phyloP scores from a whole-genome alignment of 768 basidiomycete genomes.

The Lactarius hatsudake region DNA sequence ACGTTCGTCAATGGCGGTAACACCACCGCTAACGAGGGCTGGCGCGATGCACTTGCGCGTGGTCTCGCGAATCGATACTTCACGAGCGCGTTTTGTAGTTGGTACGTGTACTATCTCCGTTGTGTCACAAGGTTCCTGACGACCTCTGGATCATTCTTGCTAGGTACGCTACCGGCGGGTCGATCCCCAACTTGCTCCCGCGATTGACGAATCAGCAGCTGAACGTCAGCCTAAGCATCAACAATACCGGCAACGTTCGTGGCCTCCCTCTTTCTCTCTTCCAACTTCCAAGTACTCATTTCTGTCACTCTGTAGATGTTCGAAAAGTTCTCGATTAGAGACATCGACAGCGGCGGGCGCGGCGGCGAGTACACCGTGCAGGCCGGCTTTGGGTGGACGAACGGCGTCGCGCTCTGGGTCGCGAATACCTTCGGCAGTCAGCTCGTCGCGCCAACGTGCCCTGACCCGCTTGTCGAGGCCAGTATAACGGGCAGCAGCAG shows the following conservation, averaged over 20 bases:
- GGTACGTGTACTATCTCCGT: slow-evolving; percentile 46
- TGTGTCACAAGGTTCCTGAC: not conserved
- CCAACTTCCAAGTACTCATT: not conserved
- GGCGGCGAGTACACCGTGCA: slow-evolving; percentile 87
- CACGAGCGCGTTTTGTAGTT: slow-evolving; percentile 81
- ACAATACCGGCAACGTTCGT: slow-evolving; percentile 73
- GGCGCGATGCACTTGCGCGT: slow-evolving; percentile 58
- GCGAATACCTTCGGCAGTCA: slow-evolving; percentile 61
- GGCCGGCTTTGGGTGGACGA: slow-evolving; percentile 89
- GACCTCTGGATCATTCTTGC: not conserved
- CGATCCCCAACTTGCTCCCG: slow-evolving; percentile 65
- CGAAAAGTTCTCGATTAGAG: slow-evolving; percentile 79
- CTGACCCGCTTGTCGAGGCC: slow-evolving; percentile 34
- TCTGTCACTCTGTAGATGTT: slow-evolving; percentile 58
- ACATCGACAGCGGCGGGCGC: slow-evolving; percentile 73
- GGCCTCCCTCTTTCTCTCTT: not conserved
- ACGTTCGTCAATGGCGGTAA: slow-evolving; percentile 71
- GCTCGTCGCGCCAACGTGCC: slow-evolving; percentile 64
- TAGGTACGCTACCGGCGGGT: slow-evolving; percentile 87
- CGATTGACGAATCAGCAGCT: slow-evolving; percentile 67
- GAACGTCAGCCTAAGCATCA: slow-evolving; percentile 61
- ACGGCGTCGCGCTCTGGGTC: slow-evolving; percentile 76
- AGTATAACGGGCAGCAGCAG: too few species aligned
- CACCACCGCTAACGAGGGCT: slow-evolving; percentile 56
- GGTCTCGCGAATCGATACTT: slow-evolving; percentile 86